phyloP scores from a whole-genome alignment of 208 protist species.

The Acanthamoeba royreba region DNA sequence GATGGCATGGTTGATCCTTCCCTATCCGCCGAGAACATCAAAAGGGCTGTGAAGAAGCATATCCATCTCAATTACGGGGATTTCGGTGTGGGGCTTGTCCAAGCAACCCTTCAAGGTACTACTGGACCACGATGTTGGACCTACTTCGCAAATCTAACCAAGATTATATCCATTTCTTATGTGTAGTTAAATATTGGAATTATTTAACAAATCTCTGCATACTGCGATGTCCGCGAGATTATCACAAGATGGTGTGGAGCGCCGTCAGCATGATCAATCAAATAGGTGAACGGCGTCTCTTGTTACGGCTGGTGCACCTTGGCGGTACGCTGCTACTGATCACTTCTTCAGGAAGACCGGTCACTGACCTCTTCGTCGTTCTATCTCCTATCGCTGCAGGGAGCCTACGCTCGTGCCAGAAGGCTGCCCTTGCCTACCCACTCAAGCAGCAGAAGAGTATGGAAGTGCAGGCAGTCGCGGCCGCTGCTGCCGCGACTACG shows the following conservation, averaged over 20 bases:
- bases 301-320: neutral
- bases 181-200: constrained; percentile 14
- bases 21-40: neutral
- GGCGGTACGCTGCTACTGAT: neutral
- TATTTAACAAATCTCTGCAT: neutral
- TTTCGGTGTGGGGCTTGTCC: neutral
- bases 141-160: neutral
- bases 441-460: neutral
- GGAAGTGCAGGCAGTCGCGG: too few relatives aligned
- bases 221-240: neutral
- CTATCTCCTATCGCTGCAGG: neutral
- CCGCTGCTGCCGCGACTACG: too few relatives aligned
- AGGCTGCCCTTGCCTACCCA: neutral
- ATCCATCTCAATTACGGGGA: neutral
- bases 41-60: neutral
- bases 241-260: constrained; percentile 28
- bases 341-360: neutral
- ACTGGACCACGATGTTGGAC: neutral
- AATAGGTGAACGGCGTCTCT: neutral
- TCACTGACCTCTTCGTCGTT: neutral
- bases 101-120: neutral
- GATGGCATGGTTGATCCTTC: neutral
- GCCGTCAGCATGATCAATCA: neutral
- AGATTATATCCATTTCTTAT: neutral
- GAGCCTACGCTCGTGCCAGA: constrained; percentile 12